Base-by-base conservation (phyloP, 2,329 filamentous ascomycete genomes). In the Myrmaecium sp. region DNA sequence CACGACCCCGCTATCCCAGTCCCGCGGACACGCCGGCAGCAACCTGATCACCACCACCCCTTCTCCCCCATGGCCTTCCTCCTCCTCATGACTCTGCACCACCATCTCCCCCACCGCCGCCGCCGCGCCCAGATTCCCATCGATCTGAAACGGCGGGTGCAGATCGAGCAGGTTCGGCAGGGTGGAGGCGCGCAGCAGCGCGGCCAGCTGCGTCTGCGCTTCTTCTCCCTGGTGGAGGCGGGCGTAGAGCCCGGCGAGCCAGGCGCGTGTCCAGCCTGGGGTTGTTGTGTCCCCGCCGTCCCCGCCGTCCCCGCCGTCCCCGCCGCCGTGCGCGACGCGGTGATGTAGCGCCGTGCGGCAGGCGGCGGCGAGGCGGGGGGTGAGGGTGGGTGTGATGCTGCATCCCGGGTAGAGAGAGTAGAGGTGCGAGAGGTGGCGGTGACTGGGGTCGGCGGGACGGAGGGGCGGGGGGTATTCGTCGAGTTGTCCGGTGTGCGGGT, bases 241-340 rank as follows among this genome's bases (percentile, higher is more conserved):
- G 8, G 61, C 60, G 27, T 59, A 57, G 20, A 64, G 43, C 21
- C 56, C 60, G n/a, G 64, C 43, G 0, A 59, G 40, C 61, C 61
- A 66, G 4, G 58, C 59, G 10, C 57, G 49, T 4, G 58, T 61
- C 62, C 62, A 66, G 0, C 62, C 62, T 0, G 60, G 66, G 27
- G 61, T 54, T 0, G 58, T 62, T 4, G n/a, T n/a, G n/a, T n/a
- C n/a, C n/a, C n/a, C n/a, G n/a, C n/a, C 58, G n/a, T 42, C 36
- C 5, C 47, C 50, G n/a, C n/a, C 43, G 43, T 32, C 32, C 33
- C 25, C 28, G 30, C 15, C n/a, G n/a, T n/a, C n/a, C n/a, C n/a
- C n/a, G n/a, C n/a, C n/a, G n/a, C n/a, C n/a, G n/a, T n/a, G n/a
- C n/a, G n/a, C n/a, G n/a, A n/a, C n/a, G n/a, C n/a, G n/a, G 18